Evolutionary conservation across 441 rosid species (phyloP).

Genomic region (Populus hybrid): DNA sequence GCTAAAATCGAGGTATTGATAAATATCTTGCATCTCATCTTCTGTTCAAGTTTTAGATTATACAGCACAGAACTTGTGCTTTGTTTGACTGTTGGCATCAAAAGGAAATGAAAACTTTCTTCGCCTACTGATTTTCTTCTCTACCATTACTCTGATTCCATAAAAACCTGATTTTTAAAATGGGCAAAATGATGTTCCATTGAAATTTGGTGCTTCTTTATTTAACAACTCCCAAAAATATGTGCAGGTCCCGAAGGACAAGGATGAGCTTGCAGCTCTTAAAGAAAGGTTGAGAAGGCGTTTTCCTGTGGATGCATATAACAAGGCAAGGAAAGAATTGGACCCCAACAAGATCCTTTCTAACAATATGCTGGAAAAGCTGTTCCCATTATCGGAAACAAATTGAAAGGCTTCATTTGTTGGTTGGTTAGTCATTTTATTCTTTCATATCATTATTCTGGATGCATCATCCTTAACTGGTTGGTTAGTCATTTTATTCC

Average conservation of each 20-base stretch:
- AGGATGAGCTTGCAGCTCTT: conserved; percentile 74
- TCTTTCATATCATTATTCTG: not conserved
- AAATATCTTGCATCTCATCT: not conserved
- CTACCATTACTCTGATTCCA: not conserved
- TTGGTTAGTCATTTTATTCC: conserved; percentile 31
- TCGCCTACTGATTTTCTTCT: not conserved
- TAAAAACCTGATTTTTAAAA: not conserved
- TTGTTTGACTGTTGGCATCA: not conserved
- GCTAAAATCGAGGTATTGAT: conserved; percentile 88
- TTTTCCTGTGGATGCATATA: conserved; percentile 78
- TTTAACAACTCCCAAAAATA: not conserved
- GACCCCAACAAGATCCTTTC: conserved; percentile 90
- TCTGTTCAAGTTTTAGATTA: not conserved
- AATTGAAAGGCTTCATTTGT: conserved; percentile 29
- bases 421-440: conserved; percentile 30
- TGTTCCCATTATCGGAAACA: conserved; percentile 58
- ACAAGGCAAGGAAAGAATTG: conserved; percentile 73
- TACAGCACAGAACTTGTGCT: not conserved
- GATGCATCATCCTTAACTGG: not conserved
- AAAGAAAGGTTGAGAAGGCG: conserved; percentile 70
- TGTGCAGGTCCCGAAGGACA: conserved; percentile 80
- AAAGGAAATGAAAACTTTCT: not conserved
- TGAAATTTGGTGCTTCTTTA: conserved; percentile 2
- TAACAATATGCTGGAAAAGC: conserved; percentile 71
- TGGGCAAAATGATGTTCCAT: not conserved